These are phyloP conservation scores for Pseudopyricularia javanii DNA, from an alignment of 2,329 filamentous ascomycete genomes.

Conservation along the genomic window DNA sequence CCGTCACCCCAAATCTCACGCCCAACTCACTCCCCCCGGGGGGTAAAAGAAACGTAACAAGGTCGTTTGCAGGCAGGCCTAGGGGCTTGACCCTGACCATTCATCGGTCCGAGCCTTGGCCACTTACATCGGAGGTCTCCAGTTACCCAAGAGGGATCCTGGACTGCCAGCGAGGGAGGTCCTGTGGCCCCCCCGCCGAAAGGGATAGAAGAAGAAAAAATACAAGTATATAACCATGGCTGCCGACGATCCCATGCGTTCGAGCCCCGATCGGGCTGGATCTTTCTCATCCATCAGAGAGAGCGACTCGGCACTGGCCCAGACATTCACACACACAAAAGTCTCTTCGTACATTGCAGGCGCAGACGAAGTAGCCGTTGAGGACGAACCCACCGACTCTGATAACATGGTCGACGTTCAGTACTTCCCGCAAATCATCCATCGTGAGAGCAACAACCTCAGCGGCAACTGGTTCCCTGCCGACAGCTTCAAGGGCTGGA, in stretches of 20 bases:
- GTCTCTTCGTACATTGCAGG: conserved; percentile 42
- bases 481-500: conserved; percentile 49
- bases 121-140: not conserved
- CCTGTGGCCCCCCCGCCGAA: not conserved
- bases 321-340: conserved; percentile 52
- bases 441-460: conserved; percentile 38
- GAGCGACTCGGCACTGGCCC: conserved; percentile 43
- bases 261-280: conserved; percentile 21
- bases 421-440: conserved; percentile 39
- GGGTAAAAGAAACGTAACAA: not conserved
- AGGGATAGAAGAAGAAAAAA: not conserved
- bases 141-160: not conserved
- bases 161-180: not conserved
- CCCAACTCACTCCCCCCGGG: not conserved
- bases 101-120: not conserved
- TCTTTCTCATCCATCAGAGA: conserved; percentile 53
- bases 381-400: conserved; percentile 28
- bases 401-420: conserved; percentile 25
- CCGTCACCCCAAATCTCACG: conserved; percentile 2
- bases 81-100: not conserved
- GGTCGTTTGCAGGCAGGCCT: not conserved
- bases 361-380: conserved; percentile 34
- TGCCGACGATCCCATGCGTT: conserved; percentile 5
- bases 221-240: conserved; percentile 15
- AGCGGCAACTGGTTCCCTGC: conserved; percentile 47